Evolutionary conservation across 805 yeast genomes (phyloP).

Genomic region (Saccharomyces kudriavzevii): DNA sequence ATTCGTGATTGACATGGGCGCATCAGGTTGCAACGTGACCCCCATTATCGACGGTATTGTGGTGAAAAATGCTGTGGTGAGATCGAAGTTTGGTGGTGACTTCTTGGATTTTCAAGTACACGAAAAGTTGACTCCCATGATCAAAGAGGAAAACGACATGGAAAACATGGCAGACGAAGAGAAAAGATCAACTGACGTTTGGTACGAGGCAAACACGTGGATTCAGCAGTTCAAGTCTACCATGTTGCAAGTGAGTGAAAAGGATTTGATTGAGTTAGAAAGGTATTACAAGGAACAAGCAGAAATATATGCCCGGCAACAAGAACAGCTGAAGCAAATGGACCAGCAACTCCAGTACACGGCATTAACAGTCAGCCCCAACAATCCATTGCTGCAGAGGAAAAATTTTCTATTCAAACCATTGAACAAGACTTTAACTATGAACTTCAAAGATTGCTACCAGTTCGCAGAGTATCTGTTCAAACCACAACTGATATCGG

Average conservation of each 20-base stretch:
- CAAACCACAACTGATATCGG: constrained; percentile 19
- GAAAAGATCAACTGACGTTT: constrained; percentile 11
- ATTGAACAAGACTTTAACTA: constrained; percentile 13
- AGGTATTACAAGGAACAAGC: constrained; percentile 21
- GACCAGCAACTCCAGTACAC: constrained; percentile 2
- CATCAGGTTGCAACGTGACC: constrained; percentile 59
- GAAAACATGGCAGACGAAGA: constrained; percentile 1
- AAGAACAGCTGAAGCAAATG: constrained; percentile 14
- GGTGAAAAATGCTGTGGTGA: constrained; percentile 54
- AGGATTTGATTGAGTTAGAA: constrained; percentile 18
- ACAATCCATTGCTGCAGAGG: constrained; percentile 16
- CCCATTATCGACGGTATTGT: constrained; percentile 73
- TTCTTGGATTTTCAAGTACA: constrained; percentile 60
- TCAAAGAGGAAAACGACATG: background rate
- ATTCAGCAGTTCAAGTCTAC: constrained; percentile 25
- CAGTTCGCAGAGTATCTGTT: constrained; percentile 23
- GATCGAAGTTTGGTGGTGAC: constrained; percentile 77
- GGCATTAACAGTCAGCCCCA: background rate
- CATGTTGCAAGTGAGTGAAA: constrained; percentile 27
- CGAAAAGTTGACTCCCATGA: constrained; percentile 34
- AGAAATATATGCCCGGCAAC: constrained; percentile 13
- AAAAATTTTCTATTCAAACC: constrained; percentile 17
- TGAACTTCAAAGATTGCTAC: constrained; percentile 22
- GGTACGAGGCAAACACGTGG: constrained; percentile 26
- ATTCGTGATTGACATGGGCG: constrained; percentile 73